Evolutionary conservation across 208 protist genomes (phyloP), one percentile per base, ranked within the genome.

Genomic region (Leishmania amazonensis): DNA sequence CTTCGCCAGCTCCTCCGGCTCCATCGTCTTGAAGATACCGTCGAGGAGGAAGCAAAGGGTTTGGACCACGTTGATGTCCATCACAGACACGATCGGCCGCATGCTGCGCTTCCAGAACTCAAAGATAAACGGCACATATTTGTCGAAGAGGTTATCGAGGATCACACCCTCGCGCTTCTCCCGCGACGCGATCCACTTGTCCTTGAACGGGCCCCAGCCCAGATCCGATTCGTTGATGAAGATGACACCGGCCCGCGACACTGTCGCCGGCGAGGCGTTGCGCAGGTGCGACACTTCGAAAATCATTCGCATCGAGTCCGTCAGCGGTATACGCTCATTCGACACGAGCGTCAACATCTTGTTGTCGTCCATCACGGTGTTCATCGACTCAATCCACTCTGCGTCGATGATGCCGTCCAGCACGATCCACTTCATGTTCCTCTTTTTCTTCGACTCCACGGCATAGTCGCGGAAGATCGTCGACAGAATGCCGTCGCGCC

Each of bases 331-430:
- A 84, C 99, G 97, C 85, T 99, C 99, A 83, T 99, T 99, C 31
- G 94, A 99, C 65, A 99, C 99, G 9, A 99, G 94, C 62, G 99
- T 99, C 53, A 99, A 92, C 90, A 99, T 99, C 88, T 99, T 99
- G 89, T 99, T 99, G 87, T 99, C 98, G 88, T 99, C 98, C 98
- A 99, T 99, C 47, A 99, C 99, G 51, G 99, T 99, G 94, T 99
- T 99, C 95, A 99, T 98, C 45, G 98, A 99, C 89, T 99, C 99
- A 87, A 99, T 99, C 99, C 99, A 99, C 85, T 99, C 97, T 2
- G 99, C 95, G 88, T 99, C 99, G 79, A 99, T 99, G 91, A 99
- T 98, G 83, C 96, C 99, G 86, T 99, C 99, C 47, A 99, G 91
- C 28, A 99, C 97, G 72, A 99, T 99, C 98, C 98, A 99, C 87